phyloP scores from a whole-genome alignment of 2,329 filamentous ascomycete genomes.

The Pseudofabraea citricarpa region DNA sequence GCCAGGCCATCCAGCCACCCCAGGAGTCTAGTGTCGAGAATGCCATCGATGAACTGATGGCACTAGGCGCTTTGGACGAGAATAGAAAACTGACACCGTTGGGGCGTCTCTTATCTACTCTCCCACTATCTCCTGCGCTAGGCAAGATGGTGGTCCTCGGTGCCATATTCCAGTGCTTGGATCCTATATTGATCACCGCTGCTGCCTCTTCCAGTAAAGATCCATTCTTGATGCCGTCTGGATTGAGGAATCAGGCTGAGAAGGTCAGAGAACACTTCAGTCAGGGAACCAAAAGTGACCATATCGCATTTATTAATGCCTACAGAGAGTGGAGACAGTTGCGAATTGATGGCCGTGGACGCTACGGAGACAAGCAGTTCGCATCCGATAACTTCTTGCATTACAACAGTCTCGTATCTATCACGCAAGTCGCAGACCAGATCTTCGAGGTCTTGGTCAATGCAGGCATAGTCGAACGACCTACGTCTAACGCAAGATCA shows the following conservation, averaged over 20 bases:
- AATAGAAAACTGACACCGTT: conserved; percentile 76
- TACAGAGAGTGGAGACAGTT: conserved; percentile 27
- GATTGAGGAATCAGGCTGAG: conserved; percentile 73
- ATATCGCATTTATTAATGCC: conserved; percentile 38
- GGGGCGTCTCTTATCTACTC: conserved; percentile 81
- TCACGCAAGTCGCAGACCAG: not conserved
- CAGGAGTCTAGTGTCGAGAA: conserved; percentile 76
- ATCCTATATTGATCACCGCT: conserved; percentile 80
- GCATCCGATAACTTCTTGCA: conserved; percentile 25
- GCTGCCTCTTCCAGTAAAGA: conserved; percentile 80
- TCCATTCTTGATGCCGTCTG: conserved; percentile 75
- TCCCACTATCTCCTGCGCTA: conserved; percentile 84
- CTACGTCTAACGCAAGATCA: not conserved
- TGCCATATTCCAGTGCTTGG: conserved; percentile 84
- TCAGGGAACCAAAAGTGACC: conserved; percentile 38
- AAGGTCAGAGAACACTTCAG: conserved; percentile 69
- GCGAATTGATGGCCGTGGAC: conserved; percentile 24
- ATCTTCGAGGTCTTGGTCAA: not conserved
- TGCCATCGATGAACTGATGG: conserved; percentile 70
- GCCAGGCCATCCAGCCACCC: conserved; percentile 80
- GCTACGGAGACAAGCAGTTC: not conserved
- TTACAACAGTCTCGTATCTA: conserved; percentile 1
- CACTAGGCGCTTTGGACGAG: conserved; percentile 82
- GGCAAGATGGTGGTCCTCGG: conserved; percentile 93
- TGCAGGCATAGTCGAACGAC: conserved; percentile 1